Evolutionary conservation across 257 asterid genomes (phyloP).

Genomic region (Capsicum rhomboideum): DNA sequence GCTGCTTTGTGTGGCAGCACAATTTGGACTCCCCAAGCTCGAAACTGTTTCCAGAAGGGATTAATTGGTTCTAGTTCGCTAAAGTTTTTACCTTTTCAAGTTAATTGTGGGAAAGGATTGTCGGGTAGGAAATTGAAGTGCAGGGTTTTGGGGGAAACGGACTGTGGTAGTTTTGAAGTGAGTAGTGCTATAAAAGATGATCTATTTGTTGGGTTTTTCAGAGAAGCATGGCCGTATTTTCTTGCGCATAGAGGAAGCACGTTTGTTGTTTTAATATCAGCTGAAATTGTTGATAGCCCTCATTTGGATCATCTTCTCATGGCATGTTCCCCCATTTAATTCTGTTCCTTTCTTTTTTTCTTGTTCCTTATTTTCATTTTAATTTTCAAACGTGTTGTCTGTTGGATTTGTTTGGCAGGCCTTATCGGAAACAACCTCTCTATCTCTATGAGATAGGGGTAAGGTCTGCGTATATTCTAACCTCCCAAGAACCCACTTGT

Average conservation of each 20-base stretch:
- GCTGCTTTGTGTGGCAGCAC: not conserved
- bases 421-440: too few relatives aligned
- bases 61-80: not conserved
- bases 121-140: slow-evolving; percentile 8
- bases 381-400: not conserved
- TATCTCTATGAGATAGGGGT: too few relatives aligned
- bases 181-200: slow-evolving; percentile 49
- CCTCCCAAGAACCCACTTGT: too few relatives aligned
- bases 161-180: slow-evolving; percentile 26
- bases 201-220: slow-evolving; percentile 68
- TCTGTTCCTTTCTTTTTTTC: not conserved
- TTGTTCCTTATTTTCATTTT: not conserved
- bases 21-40: not conserved
- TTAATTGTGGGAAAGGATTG: not conserved
- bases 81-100: not conserved
- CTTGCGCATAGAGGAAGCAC: slow-evolving; percentile 92
- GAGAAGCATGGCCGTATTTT: slow-evolving; percentile 91
- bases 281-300: slow-evolving; percentile 72
- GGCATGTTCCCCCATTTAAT: slow-evolving; percentile 47
- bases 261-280: slow-evolving; percentile 75
- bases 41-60: not conserved
- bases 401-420: too few relatives aligned
- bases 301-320: slow-evolving; percentile 67
- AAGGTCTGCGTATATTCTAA: too few relatives aligned
- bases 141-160: slow-evolving; percentile 33